Evolutionary conservation across 257 asterid genomes (phyloP), one percentile per base, ranked within the genome.

Genomic region (Gynochthodes officinalis): DNA sequence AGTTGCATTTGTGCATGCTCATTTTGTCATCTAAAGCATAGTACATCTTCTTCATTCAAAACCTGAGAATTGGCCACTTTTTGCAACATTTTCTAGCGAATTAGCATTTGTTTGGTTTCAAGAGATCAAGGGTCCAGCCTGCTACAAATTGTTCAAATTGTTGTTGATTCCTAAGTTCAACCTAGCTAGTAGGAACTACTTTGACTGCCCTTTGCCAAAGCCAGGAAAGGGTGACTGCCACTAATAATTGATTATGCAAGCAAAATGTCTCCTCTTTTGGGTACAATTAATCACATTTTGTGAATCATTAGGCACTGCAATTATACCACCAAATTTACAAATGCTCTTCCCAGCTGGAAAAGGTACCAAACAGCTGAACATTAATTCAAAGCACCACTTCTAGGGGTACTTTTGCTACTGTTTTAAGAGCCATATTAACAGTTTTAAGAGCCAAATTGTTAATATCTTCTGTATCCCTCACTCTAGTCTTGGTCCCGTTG

Each of bases 211-310:
- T 64, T 18, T n/a, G 14, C 27, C 21, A 64, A n/a, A 37, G 46
- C 27, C 52, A 64, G 48, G 53, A 40, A 64, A 40, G 1, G 1
- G n/a, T 5, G 12, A 35, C 48, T 11, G 69, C 13, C 53, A 23
- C 35, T 3, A 40, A 13, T 4, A 40, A 64, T 42, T 64, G 46
- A 64, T 64, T 64, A 64, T 64, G 11, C 23, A 30, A n/a, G 40
- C 13, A 39, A 64, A 14, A 15, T 8, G 72, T 67, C 72, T 67
- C 44, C 60, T 18, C 72, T 48, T 67, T 67, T 30, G 72, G 15
- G 30, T 67, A 39, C 72, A 67, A 15, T 21, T 16, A 46, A 15
- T 67, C 59, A 8, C 39, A 27, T 46, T 67, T 55, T 55, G 40
- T 48, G 59, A 67, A 67, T 15, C 21, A 46, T 28, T 67, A 4